Evolutionary conservation across 1,139 yeast genomes (phyloP).

Genomic region (Candida albicans): DNA sequence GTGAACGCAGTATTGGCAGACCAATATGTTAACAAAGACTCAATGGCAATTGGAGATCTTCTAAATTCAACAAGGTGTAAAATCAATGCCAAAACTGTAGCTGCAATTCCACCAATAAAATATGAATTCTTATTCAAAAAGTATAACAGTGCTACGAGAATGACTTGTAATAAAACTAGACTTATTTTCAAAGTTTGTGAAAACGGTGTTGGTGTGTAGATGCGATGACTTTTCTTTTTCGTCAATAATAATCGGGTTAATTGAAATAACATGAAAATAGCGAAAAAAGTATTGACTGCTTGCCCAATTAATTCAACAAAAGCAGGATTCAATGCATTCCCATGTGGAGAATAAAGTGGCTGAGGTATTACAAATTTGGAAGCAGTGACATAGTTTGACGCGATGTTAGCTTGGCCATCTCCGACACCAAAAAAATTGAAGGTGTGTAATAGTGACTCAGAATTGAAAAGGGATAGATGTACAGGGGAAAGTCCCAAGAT

Average conservation of each 20-base stretch:
- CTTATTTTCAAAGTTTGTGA: constrained; percentile 12
- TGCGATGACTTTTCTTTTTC: constrained; percentile 4
- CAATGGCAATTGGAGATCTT: constrained; percentile 27
- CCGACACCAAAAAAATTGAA: constrained; percentile 9
- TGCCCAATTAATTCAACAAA: constrained; percentile 26
- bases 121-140: constrained; percentile 6
- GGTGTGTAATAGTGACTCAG: constrained; percentile 12
- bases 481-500: constrained; percentile 9
- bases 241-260: constrained; percentile 9
- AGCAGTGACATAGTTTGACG: neutral
- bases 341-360: constrained; percentile 14
- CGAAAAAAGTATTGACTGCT: constrained; percentile 13
- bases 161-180: constrained; percentile 9
- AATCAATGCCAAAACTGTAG: constrained; percentile 26
- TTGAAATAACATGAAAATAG: constrained; percentile 20
- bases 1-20: constrained; percentile 19
- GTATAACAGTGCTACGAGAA: constrained; percentile 6
- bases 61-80: constrained; percentile 36
- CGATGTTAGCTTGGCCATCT: neutral
- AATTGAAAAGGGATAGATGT: constrained; percentile 11
- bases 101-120: constrained; percentile 10
- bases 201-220: constrained; percentile 11
- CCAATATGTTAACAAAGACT: constrained; percentile 36
- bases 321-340: constrained; percentile 33
- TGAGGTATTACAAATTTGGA: constrained; percentile 8